phyloP scores from a whole-genome alignment of 2,329 filamentous ascomycete genomes.

The Cryphonectria nitschkei region DNA sequence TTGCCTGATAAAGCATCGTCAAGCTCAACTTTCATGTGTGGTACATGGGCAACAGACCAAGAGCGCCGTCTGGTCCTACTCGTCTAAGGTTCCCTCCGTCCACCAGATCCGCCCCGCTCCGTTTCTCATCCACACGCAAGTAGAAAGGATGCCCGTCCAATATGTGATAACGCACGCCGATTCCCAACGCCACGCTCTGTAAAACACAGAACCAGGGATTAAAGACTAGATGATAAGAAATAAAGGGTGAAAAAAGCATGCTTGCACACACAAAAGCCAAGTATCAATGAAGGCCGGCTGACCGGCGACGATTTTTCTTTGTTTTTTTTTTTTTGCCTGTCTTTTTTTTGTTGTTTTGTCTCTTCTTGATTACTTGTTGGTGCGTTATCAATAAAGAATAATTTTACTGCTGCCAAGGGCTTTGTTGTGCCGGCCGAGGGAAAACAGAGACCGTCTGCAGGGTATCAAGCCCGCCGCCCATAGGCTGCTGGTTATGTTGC shows the following conservation, averaged over 20 bases:
- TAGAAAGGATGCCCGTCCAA: neutral
- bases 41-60: neutral
- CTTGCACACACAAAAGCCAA: neutral
- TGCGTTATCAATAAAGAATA: constrained; percentile 18
- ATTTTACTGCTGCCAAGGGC: constrained; percentile 61
- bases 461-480: constrained; percentile 80
- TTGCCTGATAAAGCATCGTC: constrained; percentile 5
- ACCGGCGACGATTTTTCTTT: neutral
- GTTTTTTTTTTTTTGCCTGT: no score
- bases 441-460: constrained; percentile 83
- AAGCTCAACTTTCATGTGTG: neutral
- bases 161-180: neutral
- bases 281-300: neutral
- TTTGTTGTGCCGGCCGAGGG: constrained; percentile 72
- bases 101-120: neutral
- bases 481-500: constrained; percentile 78
- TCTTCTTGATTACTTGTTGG: constrained; percentile 6
- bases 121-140: neutral
- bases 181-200: constrained; percentile 36
- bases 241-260: neutral
- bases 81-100: constrained; percentile 4
- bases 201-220: constrained; percentile 29
- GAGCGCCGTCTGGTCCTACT: neutral
- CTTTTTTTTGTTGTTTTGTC: neutral
- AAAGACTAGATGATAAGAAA: constrained; percentile 1